Evolutionary conservation across 2,329 filamentous ascomycete species (phyloP), one percentile per base, ranked within the genome.

Genomic region (Ceratocystiopsis brevicomis): DNA sequence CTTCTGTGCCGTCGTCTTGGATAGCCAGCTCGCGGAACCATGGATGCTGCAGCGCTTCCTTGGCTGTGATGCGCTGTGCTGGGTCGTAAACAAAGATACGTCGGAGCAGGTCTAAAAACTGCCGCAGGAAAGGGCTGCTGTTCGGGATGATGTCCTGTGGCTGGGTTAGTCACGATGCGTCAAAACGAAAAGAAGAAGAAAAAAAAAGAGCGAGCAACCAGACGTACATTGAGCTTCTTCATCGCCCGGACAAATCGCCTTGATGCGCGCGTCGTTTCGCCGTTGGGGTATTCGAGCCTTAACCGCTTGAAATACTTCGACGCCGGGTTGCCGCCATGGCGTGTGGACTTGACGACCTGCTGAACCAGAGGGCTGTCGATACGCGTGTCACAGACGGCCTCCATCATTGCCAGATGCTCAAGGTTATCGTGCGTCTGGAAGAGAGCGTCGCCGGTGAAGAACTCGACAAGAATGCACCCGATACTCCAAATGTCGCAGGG

Each of bases 321-420:
- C n/a, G 75, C 75, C 4, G 71, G 65, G 52, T 76, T 78, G 40
- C 68, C 68, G 37, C 67, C 65, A 50, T 63, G 74, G 45, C 74
- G 62, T 1, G 67, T 67, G 60, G 72, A 71, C 52, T 71, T 68
- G 47, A 69, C 69, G 34, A 75, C 69, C 47, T 65, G 57, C 45
- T 69, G 63, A 15, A 81, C 69, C 6, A 81, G 66, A 47, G 70
- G 63, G 0, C 60, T 59, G 48, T 80, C 76, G 42, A 81, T 71
- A 41, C 68, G 64, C 18, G 60, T 59, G 41, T 72, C 73, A 43
- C 75, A 73, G 9, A 81, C 76, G 33, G 71, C 73, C 53, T 80
- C 76, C 76, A 81, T 81, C 77, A 81, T 81, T n/a, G 77, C 77
- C 42, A 81, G 60, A 54, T 81, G 77, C 56, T 81, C 77, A 19